Base-by-base conservation (phyloP, 148 eudicot species). In the Diospyros lotus region DNA sequence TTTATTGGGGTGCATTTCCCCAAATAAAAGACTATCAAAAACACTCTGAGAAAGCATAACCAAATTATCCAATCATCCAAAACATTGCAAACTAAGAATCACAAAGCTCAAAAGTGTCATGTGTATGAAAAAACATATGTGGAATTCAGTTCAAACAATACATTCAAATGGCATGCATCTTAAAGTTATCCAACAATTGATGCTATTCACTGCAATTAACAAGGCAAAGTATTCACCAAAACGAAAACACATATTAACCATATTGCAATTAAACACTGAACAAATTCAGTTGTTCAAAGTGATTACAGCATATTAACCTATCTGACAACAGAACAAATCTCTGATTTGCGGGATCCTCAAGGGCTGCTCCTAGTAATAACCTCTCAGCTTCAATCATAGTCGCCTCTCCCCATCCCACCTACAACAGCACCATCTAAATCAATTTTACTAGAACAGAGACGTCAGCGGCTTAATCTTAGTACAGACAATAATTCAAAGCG, bases 321-420 rank as follows among this genome's bases (percentile, higher is more conserved):
- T 95, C 98, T 10, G 98, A 95, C 74, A 95, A 86, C 69, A 95
- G 96, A 80, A 95, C 89, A 87, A 95, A 95, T 93, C 98, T 89
- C 80, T 86, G 94, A 71, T 95, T 95, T 18, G 91, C 89, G 10
- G 97, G 98, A 81, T 95, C 94, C 75, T 87, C 86, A 55, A 95
- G 94, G 58, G 98, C 98, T 58, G 87, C 86, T 44, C 76, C 87
- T 14, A 95, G 90, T 78, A 95, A 81, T 81, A 95, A 84, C 79
- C 96, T 87, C 84, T 95, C 97, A 59, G 97, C 98, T 86, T 82
- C 83, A 84, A 95, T 89, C 98, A 95, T 92, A 83, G 87, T 90
- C 13, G 96, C 83, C 61, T 92, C 90, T 74, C 98, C 98, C 98
- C 98, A 95, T 13, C 72, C 97, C 63, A 94, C 98, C 98, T 94